Evolutionary conservation across 768 basidiomycete genomes (phyloP).

Genomic region (Pleurotus platypus): DNA sequence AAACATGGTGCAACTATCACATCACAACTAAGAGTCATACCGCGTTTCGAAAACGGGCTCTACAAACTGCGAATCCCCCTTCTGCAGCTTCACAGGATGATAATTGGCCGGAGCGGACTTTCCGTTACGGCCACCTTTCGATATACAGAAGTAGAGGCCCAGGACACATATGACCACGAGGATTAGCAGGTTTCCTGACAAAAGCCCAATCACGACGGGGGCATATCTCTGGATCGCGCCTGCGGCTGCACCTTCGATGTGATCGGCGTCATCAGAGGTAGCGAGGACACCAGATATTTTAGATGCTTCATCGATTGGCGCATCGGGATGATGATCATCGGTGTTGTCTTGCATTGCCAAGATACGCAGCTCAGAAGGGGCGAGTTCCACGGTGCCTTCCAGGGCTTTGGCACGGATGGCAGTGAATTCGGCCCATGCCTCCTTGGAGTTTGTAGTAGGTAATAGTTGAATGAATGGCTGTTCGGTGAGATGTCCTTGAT

Average conservation of each 20-base stretch:
- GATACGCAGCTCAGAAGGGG: background rate
- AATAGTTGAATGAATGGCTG: conserved; percentile 64
- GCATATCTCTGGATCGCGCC: conserved; percentile 7
- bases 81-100: conserved; percentile 1
- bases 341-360: conserved; percentile 13
- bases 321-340: background rate
- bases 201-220: conserved; percentile 9
- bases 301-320: background rate
- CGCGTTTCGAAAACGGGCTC: conserved; percentile 2
- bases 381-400: background rate
- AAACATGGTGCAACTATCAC: no score
- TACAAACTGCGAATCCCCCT: background rate
- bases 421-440: background rate
- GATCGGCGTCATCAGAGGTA: background rate
- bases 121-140: background rate
- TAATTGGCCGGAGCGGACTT: background rate
- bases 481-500: conserved; percentile 32
- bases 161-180: conserved; percentile 2
- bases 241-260: background rate
- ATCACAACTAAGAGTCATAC: background rate
- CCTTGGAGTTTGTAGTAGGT: conserved; percentile 40
- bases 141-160: conserved; percentile 2
- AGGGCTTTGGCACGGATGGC: background rate
- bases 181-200: conserved; percentile 8
- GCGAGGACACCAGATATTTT: background rate